Evolutionary conservation across 2,329 filamentous ascomycete genomes (phyloP).

Genomic region (Westerdykella sp.): DNA sequence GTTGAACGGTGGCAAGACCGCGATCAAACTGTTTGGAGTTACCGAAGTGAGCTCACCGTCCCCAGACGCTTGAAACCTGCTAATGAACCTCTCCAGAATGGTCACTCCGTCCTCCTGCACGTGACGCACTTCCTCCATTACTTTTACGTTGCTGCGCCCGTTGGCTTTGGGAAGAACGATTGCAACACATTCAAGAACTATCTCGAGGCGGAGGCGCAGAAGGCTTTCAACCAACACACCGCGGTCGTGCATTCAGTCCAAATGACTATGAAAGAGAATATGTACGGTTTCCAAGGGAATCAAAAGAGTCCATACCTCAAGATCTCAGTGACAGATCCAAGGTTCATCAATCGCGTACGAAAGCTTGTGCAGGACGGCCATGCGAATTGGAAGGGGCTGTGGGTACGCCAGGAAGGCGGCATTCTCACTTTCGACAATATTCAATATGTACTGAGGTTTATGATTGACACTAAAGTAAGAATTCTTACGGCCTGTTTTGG

Average conservation of each 20-base stretch:
- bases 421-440: slow-evolving; percentile 94
- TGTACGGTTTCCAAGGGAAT: slow-evolving; percentile 93
- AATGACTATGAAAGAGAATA: slow-evolving; percentile 79
- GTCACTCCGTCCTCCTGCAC: slow-evolving; percentile 89
- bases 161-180: slow-evolving; percentile 72
- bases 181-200: slow-evolving; percentile 72
- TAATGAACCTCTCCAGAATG: slow-evolving; percentile 43
- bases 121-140: slow-evolving; percentile 96
- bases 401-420: slow-evolving; percentile 59
- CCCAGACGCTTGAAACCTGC: neutral
- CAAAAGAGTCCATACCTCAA: slow-evolving; percentile 87
- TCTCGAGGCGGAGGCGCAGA: slow-evolving; percentile 70
- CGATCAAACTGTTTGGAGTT: slow-evolving; percentile 90
- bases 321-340: slow-evolving; percentile 86
- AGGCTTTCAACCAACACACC: slow-evolving; percentile 50
- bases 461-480: slow-evolving; percentile 85
- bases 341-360: slow-evolving; percentile 70
- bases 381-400: slow-evolving; percentile 87
- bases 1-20: slow-evolving; percentile 65
- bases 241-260: slow-evolving; percentile 73
- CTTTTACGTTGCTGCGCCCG: slow-evolving; percentile 83
- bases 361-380: slow-evolving; percentile 65
- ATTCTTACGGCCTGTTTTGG: neutral
- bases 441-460: slow-evolving; percentile 90
- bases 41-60: slow-evolving; percentile 54